Base-by-base conservation (phyloP, 164 flowering plant species). In the Liriodendron chinense region DNA sequence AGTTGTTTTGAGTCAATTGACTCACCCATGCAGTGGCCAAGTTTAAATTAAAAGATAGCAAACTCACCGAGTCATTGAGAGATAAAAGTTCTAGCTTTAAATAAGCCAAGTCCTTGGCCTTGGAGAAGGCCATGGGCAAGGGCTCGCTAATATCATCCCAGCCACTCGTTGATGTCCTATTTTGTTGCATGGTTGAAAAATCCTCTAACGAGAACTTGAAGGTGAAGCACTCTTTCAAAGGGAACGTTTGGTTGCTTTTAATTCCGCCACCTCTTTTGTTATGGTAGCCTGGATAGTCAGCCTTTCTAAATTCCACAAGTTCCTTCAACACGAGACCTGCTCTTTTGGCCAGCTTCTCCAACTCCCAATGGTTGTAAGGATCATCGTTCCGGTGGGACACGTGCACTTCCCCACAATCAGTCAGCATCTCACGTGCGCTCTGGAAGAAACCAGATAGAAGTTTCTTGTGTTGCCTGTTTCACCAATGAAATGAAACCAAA, bases 201-300 rank as follows among this genome's bases (percentile, higher is more conserved):
- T 34, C 43, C 90, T 7, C 5, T 34, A 34, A 34, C 43, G 43
- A 34, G 43, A 34, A 34, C 43, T 34, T 34, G 43, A 34, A 34
- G 43, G 43, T 34, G 43, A 34, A 34, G 43, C 43, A 3, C 43
- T 34, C 43, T 3, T 34, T 34, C 43, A 34, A 34, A 34, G 43
- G 43, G 43, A 34, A 34, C 43, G 3, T 4, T 34, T 34, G 43
- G 43, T 34, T 34, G 43, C 43, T 34, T 4, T 34, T 34, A 34
- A 34, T 34, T 34, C 43, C 43, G 5, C 43, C 43, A 34, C 43
- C 91, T 75, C 87, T 72, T 78, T 85, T 86, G 24, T 84, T 80
- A 1, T 59, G 28, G 74, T 86, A 88, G 7, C 89, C 85, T 7
- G 83, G 87, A 70, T 86, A 88, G 61, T 85, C 82, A 21, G 47